These are phyloP conservation scores for Camelina sativa DNA, from an alignment of 345 rosid genomes.

Conservation along the genomic window DNA sequence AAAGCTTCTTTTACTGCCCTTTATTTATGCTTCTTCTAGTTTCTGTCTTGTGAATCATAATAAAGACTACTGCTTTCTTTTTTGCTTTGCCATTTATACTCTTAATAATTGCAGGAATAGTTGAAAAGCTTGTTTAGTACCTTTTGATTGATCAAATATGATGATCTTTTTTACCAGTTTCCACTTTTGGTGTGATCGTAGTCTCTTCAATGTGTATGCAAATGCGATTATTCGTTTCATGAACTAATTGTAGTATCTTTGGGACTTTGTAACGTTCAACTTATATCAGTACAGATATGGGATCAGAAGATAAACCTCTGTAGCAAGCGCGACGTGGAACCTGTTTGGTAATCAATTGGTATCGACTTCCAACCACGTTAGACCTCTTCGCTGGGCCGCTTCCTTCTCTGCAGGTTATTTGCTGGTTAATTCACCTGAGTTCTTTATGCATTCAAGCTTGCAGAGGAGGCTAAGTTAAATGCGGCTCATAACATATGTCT, in stretches of 20 bases:
- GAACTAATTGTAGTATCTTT: neutral
- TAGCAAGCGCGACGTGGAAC: neutral
- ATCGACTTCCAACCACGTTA: neutral
- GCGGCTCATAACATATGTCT: neutral
- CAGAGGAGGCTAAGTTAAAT: slow-evolving; percentile 10
- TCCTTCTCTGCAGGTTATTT: slow-evolving; percentile 13
- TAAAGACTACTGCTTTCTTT: slow-evolving; percentile 5
- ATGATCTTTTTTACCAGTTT: slow-evolving; percentile 3
- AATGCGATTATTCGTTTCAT: neutral
- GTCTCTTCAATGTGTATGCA: slow-evolving; percentile 8
- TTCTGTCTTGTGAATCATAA: slow-evolving; percentile 26
- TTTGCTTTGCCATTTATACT: slow-evolving; percentile 31
- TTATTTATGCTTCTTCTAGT: slow-evolving; percentile 21
- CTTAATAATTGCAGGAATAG: slow-evolving; percentile 18
- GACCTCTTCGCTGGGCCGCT: neutral
- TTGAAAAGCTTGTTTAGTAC: slow-evolving; percentile 21
- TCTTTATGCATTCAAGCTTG: neutral
- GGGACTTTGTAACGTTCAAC: neutral
- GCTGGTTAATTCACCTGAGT: neutral
- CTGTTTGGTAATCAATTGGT: slow-evolving; percentile 2
- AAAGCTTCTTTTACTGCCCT: slow-evolving; percentile 24
- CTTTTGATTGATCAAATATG: slow-evolving; percentile 4
- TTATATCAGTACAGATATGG: neutral
- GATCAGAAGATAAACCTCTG: neutral
- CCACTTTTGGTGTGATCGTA: neutral